Percentiles rank a stretch among this genome's conserved stretches.
Conservation (phyloP, 2,329 filamentous ascomycete species). For the Setomelanomma holmii region DNA sequence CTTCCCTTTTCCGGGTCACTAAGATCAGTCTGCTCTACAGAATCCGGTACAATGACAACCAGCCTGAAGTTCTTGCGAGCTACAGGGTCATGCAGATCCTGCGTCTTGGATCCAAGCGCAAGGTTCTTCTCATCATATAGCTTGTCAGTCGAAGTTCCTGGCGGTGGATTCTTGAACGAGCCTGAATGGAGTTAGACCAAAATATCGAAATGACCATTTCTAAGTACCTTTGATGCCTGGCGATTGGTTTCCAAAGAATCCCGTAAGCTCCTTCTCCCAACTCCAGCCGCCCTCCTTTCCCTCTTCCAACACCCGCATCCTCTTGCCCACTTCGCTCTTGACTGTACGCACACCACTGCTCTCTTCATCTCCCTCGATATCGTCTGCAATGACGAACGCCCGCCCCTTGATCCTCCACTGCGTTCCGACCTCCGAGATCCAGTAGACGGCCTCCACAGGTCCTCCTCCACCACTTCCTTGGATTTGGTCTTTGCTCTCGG, state of each 20-base stretch:
- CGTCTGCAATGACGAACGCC: constrained; percentile 76
- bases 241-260: constrained; percentile 87
- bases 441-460: constrained; percentile 83
- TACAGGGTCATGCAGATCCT: constrained; percentile 72
- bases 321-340: constrained; percentile 64
- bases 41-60: constrained; percentile 81
- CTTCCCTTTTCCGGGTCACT: constrained; percentile 68
- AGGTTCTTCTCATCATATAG: constrained; percentile 54
- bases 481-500: constrained; percentile 51
- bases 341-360: constrained; percentile 64
- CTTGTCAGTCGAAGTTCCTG: constrained; percentile 54
- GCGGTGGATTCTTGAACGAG: constrained; percentile 68
- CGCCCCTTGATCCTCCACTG: constrained; percentile 87
- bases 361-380: constrained; percentile 64
- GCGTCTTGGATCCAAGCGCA: constrained; percentile 68
- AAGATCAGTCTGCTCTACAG: constrained; percentile 78
- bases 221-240: constrained; percentile 75
- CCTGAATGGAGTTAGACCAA: constrained; percentile 49
- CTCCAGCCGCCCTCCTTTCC: constrained; percentile 66
- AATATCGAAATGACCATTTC: neutral
- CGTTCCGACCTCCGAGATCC: constrained; percentile 71
- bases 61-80: constrained; percentile 82
- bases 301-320: constrained; percentile 67
- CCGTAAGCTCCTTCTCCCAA: constrained; percentile 80
- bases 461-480: constrained; percentile 68